Evolutionary conservation across 2,329 filamentous ascomycete species (phyloP).

Genomic region (Talaromyces sp.): DNA sequence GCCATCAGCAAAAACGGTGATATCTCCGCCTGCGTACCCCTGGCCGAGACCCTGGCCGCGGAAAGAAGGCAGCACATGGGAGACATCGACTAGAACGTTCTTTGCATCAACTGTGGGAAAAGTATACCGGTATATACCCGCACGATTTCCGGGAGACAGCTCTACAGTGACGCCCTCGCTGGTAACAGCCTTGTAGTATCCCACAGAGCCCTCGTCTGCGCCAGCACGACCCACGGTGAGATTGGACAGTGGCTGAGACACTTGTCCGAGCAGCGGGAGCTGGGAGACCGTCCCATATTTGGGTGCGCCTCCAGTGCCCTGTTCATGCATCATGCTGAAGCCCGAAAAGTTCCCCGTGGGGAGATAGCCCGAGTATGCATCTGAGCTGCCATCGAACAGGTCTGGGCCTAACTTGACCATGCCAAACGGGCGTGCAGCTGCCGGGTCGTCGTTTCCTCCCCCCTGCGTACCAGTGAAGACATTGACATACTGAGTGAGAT

Average conservation of each 20-base stretch:
- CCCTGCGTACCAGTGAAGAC: constrained; percentile 2
- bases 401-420: constrained; percentile 55
- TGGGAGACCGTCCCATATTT: constrained; percentile 50
- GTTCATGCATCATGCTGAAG: constrained; percentile 51
- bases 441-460: constrained; percentile 52
- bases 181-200: constrained; percentile 60
- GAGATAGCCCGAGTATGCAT: constrained; percentile 50
- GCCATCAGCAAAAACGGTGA: constrained; percentile 55
- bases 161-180: constrained; percentile 56
- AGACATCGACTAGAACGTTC: constrained; percentile 61
- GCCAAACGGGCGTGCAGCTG: constrained; percentile 51
- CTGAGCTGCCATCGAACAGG: constrained; percentile 49
- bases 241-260: constrained; percentile 52
- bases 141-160: constrained; percentile 61
- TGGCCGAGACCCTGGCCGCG: constrained; percentile 56
- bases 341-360: constrained; percentile 49
- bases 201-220: constrained; percentile 52
- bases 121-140: constrained; percentile 61
- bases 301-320: constrained; percentile 47
- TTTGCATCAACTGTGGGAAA: constrained; percentile 41
- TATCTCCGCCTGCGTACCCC: constrained; percentile 53
- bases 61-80: constrained; percentile 58
- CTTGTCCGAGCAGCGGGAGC: constrained; percentile 47
- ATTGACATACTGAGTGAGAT: constrained; percentile 8
- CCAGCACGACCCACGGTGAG: constrained; percentile 52